phyloP scores from a whole-genome alignment of 2,329 filamentous ascomycete genomes.

The Dryadomyces sulphureus region DNA sequence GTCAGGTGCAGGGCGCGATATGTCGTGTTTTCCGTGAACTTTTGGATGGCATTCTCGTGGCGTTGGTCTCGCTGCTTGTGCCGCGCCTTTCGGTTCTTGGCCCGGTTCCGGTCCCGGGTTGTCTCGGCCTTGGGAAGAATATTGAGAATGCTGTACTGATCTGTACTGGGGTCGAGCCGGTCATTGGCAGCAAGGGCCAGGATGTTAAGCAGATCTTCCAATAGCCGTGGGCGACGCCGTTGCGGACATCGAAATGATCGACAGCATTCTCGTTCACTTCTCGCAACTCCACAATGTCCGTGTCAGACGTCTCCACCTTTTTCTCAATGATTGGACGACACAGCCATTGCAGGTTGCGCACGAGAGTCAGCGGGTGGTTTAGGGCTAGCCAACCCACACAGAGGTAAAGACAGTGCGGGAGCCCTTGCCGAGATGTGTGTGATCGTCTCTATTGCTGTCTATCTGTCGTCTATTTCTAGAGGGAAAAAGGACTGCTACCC shows the following conservation, averaged over 20 bases:
- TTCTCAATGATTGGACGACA: conserved; percentile 40
- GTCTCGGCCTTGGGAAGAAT: conserved; percentile 5
- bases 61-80: conserved; percentile 21
- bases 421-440: conserved; percentile 43
- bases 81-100: conserved; percentile 2
- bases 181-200: conserved; percentile 34
- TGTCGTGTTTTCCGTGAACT: conserved; percentile 25
- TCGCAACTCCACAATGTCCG: conserved; percentile 20
- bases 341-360: conserved; percentile 39
- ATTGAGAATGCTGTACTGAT: conserved; percentile 27
- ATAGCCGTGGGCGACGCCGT: conserved; percentile 42
- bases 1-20: conserved; percentile 37
- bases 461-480: too few species aligned
- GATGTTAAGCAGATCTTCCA: conserved; percentile 46
- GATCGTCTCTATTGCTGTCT: too few species aligned
- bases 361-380: conserved; percentile 37
- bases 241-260: conserved; percentile 24
- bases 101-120: conserved; percentile 10
- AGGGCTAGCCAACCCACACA: conserved; percentile 40
- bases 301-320: conserved; percentile 23
- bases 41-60: conserved; percentile 22
- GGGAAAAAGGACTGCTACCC: too few species aligned
- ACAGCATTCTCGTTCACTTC: conserved; percentile 21
- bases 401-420: conserved; percentile 35
- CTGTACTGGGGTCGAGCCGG: conserved; percentile 25